These are phyloP conservation scores for Penicillium flavigenum DNA, from an alignment of 495 filamentous ascomycete genomes.

Conservation along the genomic window DNA sequence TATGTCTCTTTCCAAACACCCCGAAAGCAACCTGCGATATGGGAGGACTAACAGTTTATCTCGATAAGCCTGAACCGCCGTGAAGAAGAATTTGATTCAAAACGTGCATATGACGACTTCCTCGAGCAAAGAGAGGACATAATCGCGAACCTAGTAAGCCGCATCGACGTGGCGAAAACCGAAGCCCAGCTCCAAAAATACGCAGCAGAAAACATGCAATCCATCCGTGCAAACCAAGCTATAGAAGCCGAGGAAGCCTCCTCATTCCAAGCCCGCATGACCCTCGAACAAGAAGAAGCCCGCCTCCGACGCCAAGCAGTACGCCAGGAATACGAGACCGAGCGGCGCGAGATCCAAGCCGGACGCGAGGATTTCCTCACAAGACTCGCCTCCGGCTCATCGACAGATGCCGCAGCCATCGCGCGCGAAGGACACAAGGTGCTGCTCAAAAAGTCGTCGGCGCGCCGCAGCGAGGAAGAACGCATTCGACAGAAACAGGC, in stretches of 20 bases:
- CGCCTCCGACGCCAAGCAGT: constrained; percentile 54
- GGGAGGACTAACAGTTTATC: neutral
- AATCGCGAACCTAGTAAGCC: constrained; percentile 80
- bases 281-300: constrained; percentile 69
- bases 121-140: constrained; percentile 89
- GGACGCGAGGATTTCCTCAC: constrained; percentile 59
- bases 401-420: constrained; percentile 50
- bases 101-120: constrained; percentile 87
- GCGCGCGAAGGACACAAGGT: constrained; percentile 59
- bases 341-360: constrained; percentile 57
- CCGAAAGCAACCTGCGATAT: neutral
- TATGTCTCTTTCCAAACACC: constrained; percentile 24
- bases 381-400: constrained; percentile 49
- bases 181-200: constrained; percentile 68
- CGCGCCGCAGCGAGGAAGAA: constrained; percentile 49
- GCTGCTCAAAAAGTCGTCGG: constrained; percentile 66
- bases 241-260: constrained; percentile 54
- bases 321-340: constrained; percentile 62
- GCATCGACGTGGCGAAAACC: constrained; percentile 65
- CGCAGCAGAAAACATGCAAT: constrained; percentile 61
- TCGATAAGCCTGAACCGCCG: constrained; percentile 69
- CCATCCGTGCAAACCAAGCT: constrained; percentile 55
- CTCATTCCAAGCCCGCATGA: constrained; percentile 56
- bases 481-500: constrained; percentile 48
- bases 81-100: constrained; percentile 84